Evolutionary conservation across 768 basidiomycete genomes (phyloP).

Genomic region (Baorangia bicolor): DNA sequence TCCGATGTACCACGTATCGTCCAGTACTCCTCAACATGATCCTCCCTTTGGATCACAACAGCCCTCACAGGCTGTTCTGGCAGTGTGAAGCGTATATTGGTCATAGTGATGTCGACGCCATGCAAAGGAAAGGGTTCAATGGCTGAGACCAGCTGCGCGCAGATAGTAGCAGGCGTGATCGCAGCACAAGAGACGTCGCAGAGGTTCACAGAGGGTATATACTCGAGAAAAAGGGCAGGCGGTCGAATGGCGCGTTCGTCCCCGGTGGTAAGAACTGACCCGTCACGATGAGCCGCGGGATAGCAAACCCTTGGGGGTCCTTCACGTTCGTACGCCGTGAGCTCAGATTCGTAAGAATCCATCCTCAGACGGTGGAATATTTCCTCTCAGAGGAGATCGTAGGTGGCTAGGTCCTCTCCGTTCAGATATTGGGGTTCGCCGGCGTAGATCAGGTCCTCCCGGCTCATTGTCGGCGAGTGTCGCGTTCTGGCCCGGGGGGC

Average conservation of each 20-base stretch:
- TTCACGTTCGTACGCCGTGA: background rate
- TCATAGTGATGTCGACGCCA: background rate
- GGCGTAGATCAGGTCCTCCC: background rate
- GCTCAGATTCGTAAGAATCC: background rate
- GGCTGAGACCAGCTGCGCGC: background rate
- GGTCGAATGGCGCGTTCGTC: constrained; percentile 2
- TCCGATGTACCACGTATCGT: background rate
- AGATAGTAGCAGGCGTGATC: background rate
- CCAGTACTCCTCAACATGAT: background rate
- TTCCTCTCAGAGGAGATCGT: background rate
- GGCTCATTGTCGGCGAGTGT: background rate
- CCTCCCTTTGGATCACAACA: background rate
- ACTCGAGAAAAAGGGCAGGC: constrained; percentile 2
- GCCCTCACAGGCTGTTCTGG: background rate
- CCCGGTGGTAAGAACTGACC: background rate
- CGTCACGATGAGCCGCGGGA: background rate
- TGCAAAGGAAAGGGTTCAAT: background rate
- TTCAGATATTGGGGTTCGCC: background rate
- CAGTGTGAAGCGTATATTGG: background rate
- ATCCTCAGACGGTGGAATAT: background rate
- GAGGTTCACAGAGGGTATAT: constrained; percentile 3
- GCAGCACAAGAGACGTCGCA: background rate
- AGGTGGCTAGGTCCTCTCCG: background rate
- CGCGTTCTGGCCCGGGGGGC: background rate
- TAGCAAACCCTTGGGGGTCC: background rate